A percentile compares a stretch with the other conserved stretches of the same genome.
Evolutionary conservation across 1,284 basidiomycete genomes (phyloP).

Genomic region (Puccinia hordei): DNA sequence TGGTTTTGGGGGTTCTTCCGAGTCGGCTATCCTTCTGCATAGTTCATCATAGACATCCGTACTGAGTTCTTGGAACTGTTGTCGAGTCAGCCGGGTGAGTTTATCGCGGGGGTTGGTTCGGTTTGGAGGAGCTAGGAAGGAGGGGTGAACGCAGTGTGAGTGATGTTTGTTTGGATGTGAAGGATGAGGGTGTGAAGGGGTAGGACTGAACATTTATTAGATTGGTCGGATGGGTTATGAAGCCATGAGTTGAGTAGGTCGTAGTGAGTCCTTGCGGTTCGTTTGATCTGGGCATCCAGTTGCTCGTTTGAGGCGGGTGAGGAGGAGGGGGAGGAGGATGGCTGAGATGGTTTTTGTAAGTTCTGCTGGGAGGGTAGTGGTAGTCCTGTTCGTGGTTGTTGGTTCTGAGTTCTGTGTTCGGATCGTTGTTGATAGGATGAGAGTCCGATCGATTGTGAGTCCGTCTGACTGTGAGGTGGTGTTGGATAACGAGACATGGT

Average conservation of each 20-base stretch:
- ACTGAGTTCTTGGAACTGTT: slow-evolving; percentile 89
- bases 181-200: background rate
- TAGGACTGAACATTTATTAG: background rate
- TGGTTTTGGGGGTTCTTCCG: slow-evolving; percentile 66
- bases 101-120: slow-evolving; percentile 84
- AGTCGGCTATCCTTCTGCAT: slow-evolving; percentile 69
- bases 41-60: slow-evolving; percentile 94
- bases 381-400: background rate
- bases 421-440: slow-evolving; percentile 9
- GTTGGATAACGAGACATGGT: slow-evolving; percentile 19
- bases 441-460: slow-evolving; percentile 12
- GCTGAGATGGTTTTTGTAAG: background rate
- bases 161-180: too few species aligned
- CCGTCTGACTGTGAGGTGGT: slow-evolving; percentile 5
- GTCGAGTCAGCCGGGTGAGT: slow-evolving; percentile 80
- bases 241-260: slow-evolving; percentile 19
- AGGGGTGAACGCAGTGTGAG: background rate
- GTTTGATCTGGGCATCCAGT: slow-evolving; percentile 10
- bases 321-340: background rate
- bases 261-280: slow-evolving; percentile 4
- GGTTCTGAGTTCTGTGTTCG: background rate
- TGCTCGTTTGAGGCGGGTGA: background rate
- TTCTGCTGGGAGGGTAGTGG: background rate
- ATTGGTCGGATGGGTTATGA: slow-evolving; percentile 15
- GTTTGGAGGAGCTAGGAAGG: slow-evolving; percentile 60